phyloP scores from a whole-genome alignment of 306 rosid species.

The Cyclanthera cordifolia region DNA sequence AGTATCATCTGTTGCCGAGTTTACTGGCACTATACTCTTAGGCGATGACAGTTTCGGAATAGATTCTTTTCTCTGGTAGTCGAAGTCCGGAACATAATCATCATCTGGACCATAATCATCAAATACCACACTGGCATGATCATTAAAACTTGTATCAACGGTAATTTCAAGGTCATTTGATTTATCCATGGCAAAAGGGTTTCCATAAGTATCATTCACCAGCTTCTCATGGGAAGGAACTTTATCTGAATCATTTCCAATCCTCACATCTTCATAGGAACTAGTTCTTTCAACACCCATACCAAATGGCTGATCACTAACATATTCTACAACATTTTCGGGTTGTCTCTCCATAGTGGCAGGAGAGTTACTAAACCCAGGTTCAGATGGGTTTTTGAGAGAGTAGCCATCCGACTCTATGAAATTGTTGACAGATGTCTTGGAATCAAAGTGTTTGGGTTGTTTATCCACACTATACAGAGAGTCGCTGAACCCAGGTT shows the following conservation, averaged over 20 bases:
- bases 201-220: slow-evolving; percentile 21
- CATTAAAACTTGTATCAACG: slow-evolving; percentile 26
- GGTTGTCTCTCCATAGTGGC: slow-evolving; percentile 28
- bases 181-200: slow-evolving; percentile 35
- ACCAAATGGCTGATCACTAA: slow-evolving; percentile 23
- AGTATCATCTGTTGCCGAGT: slow-evolving; percentile 25
- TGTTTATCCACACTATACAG: slow-evolving; percentile 25
- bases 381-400: slow-evolving; percentile 30
- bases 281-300: slow-evolving; percentile 26
- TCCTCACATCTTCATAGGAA: slow-evolving; percentile 30
- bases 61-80: slow-evolving; percentile 34
- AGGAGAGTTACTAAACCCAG: slow-evolving; percentile 21
- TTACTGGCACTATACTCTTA: slow-evolving; percentile 25
- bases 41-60: slow-evolving; percentile 31
- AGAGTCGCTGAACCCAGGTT: slow-evolving; percentile 25
- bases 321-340: slow-evolving; percentile 26
- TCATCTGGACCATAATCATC: slow-evolving; percentile 69
- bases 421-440: slow-evolving; percentile 20
- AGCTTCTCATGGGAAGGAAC: slow-evolving; percentile 29
- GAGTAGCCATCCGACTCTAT: slow-evolving; percentile 26
- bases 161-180: slow-evolving; percentile 19
- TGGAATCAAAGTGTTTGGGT: slow-evolving; percentile 22
- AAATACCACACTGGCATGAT: slow-evolving; percentile 36
- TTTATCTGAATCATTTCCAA: slow-evolving; percentile 26
- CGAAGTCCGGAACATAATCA: slow-evolving; percentile 32